Evolutionary conservation across 1,284 basidiomycete species (phyloP).

Genomic region (Macrocystidia cucumis): DNA sequence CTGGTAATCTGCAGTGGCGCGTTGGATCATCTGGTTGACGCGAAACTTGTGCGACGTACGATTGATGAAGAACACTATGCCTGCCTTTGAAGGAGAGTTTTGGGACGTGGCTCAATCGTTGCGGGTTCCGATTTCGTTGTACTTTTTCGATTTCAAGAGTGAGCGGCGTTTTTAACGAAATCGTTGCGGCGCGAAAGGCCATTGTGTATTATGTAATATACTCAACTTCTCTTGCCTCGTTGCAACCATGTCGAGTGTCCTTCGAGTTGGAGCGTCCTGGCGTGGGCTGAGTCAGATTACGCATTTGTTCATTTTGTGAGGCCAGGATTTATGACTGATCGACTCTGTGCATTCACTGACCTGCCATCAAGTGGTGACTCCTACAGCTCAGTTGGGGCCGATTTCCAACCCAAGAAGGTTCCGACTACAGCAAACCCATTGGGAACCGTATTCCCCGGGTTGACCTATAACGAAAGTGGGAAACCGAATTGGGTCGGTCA

Average conservation of each 20-base stretch:
- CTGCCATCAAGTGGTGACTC: conserved; percentile 37
- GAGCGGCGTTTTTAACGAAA: no score
- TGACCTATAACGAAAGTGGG: conserved; percentile 33
- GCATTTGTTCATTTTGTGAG: conserved; percentile 37
- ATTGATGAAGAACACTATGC: conserved; percentile 18
- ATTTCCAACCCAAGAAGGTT: conserved; percentile 9
- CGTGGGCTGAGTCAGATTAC: conserved; percentile 27
- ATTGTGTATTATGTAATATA: conserved; percentile 1
- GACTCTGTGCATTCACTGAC: conserved; percentile 3
- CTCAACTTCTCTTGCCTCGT: background rate
- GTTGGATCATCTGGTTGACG: conserved; percentile 14
- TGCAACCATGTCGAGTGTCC: conserved; percentile 12
- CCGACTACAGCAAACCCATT: conserved; percentile 36
- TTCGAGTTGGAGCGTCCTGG: conserved; percentile 23
- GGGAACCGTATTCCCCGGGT: conserved; percentile 34
- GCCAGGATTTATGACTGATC: conserved; percentile 6
- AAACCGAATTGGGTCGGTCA: conserved; percentile 49
- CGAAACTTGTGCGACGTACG: conserved; percentile 15
- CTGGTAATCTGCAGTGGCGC: no score
- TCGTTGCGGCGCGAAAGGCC: no score
- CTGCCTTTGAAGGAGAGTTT: conserved; percentile 9
- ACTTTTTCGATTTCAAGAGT: no score
- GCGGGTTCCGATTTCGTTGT: no score
- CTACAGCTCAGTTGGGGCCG: conserved; percentile 36
- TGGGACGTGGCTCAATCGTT: no score